Base-by-base conservation (phyloP, 2,329 filamentous ascomycete species). In the Bipolaris cookei region DNA sequence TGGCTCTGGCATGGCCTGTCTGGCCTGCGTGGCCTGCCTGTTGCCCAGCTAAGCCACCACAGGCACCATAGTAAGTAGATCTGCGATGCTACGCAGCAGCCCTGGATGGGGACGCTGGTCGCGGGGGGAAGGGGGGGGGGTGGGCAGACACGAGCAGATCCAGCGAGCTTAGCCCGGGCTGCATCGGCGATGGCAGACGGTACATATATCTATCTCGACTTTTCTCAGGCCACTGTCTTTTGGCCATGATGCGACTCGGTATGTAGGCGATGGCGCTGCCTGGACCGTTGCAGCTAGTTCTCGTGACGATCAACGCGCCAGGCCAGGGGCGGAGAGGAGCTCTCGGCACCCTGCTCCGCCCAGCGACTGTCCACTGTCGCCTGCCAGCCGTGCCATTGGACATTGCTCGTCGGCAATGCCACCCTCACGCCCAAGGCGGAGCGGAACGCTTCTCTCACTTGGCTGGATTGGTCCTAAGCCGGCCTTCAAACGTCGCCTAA, bases 71-170 rank as follows among this genome's bases (percentile, higher is more conserved):
- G 1, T 30, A 30, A 30, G 28, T 13, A 53, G 56, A 64, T 64
- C 62, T 48, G 43, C 62, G 62, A 64, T 64, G 51, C 43, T 37
- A 37, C 46, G 59, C 62, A 62, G 59, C 32, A 51, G 41, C 23
- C 34, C 23, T 20, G 46, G 37, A 43, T 49, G 44, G 48, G 18
- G 34, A 23, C 35, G 6, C 30, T 37, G 44, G 21, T 16, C 16
- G 32, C 30, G 23, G 45, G 25, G 35, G n/a, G 21, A 30, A 13
- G 28, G 28, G 28, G 28, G 28, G 28, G 28, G 28, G 28, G 28
- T 30, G 28, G 10, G 28, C 28, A 30, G 28, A 30, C 3, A 51
- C 32, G 16, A 52, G 35, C 41, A 52, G 23, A 46, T 50, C 28
- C 54, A 30, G n/a, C 25, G n/a, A 35, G 35, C 25, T 25, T 18